Base-by-base conservation (phyloP, 495 filamentous ascomycete species). In the Penicillium waksmanii region DNA sequence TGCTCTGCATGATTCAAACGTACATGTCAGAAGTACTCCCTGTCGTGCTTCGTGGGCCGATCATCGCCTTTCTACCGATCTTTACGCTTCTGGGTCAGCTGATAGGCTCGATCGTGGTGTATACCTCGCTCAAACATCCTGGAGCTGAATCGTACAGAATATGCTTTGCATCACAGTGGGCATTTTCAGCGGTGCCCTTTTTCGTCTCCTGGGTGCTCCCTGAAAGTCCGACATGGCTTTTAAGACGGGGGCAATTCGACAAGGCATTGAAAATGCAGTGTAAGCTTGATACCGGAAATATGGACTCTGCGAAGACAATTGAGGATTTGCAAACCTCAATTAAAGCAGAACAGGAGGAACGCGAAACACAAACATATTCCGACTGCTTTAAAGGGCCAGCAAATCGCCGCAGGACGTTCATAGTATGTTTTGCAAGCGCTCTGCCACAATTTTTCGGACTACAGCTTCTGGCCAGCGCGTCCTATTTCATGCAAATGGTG, bases 11-110 rank as follows among this genome's bases (percentile, higher is more conserved):
- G 3, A 67, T 72, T 12, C 75, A 79, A 60, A 81, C 80, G 0
- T 81, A 82, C 58, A 74, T 81, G 68, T 79, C 77, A 0, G 80
- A 82, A 50, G 65, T 77, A 8, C 60, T 80, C 12, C 76, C 77
- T 0, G 55, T 72, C 7, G 51, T 61, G 0, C 66, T 82, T n/a
- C 71, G 80, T 27, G 78, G 77, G 4, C 73, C 76, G 5, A 68
- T 76, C 21, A 70, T 82, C 31, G 74, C 76, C 0, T 71, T 81
- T 23, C 72, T 80, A 57, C 76, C 80, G 0, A 72, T 73, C 3
- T 81, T 82, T 49, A 78, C 68, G 0, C 64, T 80, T 0, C 58
- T 82, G 1, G 80, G 80, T 6, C 77, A 82, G 59, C 57, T 81
- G 3, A 52, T 80, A 0, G 80, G 77, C 3, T 72, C 75, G 18